Base-by-base conservation (phyloP, 768 basidiomycete genomes). In the Leccinum sublutescens region DNA sequence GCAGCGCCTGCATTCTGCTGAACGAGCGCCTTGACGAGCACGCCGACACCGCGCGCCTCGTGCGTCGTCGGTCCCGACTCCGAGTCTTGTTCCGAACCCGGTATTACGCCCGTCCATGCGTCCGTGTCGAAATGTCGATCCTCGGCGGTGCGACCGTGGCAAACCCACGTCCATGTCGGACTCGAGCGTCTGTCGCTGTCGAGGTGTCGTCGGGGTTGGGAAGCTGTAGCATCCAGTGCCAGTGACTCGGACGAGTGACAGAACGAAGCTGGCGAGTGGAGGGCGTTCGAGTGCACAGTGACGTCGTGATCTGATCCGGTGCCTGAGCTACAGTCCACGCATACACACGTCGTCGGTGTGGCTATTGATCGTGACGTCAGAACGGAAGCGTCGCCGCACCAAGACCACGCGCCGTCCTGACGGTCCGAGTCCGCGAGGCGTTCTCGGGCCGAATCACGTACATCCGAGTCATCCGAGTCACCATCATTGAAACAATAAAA, bases 11-110 rank as follows among this genome's bases (percentile, higher is more conserved):
- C 52, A 11, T 59, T 54, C 45, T 64, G 66, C 48, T 66, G 66
- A 4, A 25, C 62, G 1, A 67, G 54, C 7, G 66, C 64, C 40
- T 68, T 68, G 58, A 68, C 14, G 45, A 68, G 38, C 38, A 59
- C 36, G 0, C 64, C 61, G 8, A 61, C 50, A 2, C 66, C 66
- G 21, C 8, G 62, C 17, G 60, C 66, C 49, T 66, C 60, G 56
- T 66, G 50, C 19, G 7, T 49, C 47, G 23, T 23, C 47, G 47
- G 14, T 23, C 23, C 47, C 8, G 23, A 49, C 19, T 49, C 47
- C 23, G 47, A 25, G 40, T 43, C 40, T 43, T 43, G n/a, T 2
- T 43, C n/a, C 10, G 40, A 43, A 19, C n/a, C 40, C n/a, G 54
- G 12, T 12, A 5, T 33, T 5, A 33, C 33, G 31, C 45, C n/a